Conservation (phyloP, 495 filamentous ascomycete genomes). For the Penicillium cinerascens region DNA sequence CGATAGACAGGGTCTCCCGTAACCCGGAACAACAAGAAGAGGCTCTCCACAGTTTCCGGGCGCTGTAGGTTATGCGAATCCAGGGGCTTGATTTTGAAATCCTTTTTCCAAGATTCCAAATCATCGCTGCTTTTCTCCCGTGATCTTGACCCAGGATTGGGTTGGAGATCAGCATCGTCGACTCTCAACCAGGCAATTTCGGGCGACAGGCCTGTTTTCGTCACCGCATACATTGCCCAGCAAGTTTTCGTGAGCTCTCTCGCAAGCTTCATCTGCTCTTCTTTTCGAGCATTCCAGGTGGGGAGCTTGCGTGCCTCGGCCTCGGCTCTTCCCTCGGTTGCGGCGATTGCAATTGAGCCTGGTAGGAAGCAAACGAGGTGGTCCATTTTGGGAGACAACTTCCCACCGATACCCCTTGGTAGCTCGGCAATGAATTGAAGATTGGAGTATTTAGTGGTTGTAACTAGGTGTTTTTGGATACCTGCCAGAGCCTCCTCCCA, state of each 20-base stretch:
- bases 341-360: conserved; percentile 76
- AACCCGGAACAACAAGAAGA: conserved; percentile 90
- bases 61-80: conserved; percentile 80
- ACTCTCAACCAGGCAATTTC: conserved; percentile 81
- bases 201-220: conserved; percentile 71
- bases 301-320: conserved; percentile 58
- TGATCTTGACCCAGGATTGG: neutral
- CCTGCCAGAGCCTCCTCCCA: conserved; percentile 78
- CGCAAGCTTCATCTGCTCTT: conserved; percentile 72
- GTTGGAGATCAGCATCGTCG: conserved; percentile 33
- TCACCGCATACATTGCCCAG: conserved; percentile 85
- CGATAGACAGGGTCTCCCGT: conserved; percentile 76
- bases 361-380: conserved; percentile 93
- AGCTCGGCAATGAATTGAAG: conserved; percentile 79
- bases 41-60: conserved; percentile 79
- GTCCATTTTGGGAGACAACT: conserved; percentile 79
- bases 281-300: conserved; percentile 64
- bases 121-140: conserved; percentile 2
- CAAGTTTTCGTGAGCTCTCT: conserved; percentile 81
- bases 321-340: conserved; percentile 65
- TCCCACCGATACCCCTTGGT: conserved; percentile 57
- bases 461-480: conserved; percentile 76
- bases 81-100: conserved; percentile 60
- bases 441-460: conserved; percentile 66
- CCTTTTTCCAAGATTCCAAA: conserved; percentile 26